A percentile compares a stretch with the other conserved stretches of the same genome.
Evolutionary conservation across 2,329 filamentous ascomycete species (phyloP).

Genomic region (Aspergillus aculeatinus): DNA sequence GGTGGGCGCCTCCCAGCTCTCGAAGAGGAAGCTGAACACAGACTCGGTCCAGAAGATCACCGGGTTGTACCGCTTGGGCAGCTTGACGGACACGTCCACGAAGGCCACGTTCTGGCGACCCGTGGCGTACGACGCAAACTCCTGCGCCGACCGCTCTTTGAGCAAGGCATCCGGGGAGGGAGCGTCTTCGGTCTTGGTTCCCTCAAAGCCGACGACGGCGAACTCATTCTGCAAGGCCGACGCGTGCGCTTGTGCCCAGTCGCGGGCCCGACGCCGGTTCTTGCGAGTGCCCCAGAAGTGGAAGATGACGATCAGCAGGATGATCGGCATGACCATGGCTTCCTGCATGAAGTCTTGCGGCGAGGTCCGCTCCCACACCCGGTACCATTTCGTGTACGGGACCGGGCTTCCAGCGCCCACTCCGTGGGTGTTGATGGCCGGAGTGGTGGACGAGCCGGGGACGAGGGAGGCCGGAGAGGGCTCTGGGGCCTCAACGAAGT

Average conservation of each 20-base stretch:
- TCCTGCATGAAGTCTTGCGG: constrained; percentile 84
- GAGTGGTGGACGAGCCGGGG: constrained; percentile 38
- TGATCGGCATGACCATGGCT: constrained; percentile 73
- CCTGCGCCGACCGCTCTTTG: constrained; percentile 83
- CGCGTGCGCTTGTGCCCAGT: constrained; percentile 76
- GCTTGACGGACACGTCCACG: constrained; percentile 76
- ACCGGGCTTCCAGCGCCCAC: constrained; percentile 55
- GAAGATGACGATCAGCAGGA: constrained; percentile 71
- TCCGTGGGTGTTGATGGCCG: constrained; percentile 49
- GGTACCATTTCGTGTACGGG: constrained; percentile 94
- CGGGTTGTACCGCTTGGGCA: constrained; percentile 87
- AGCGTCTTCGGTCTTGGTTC: constrained; percentile 47
- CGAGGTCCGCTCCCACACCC: constrained; percentile 85
- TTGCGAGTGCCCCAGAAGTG: constrained; percentile 77
- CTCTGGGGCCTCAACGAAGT: constrained; percentile 79
- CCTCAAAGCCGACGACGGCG: constrained; percentile 77
- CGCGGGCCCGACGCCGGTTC: constrained; percentile 76
- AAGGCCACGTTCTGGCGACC: constrained; percentile 93
- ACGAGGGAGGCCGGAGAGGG: constrained; percentile 55
- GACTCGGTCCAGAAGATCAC: constrained; percentile 65
- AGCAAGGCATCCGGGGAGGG: constrained; percentile 61
- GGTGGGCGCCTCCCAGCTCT: constrained; percentile 65
- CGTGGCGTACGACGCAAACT: constrained; percentile 84
- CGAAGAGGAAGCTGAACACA: constrained; percentile 72
- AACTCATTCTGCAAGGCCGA: constrained; percentile 76